Conservation (phyloP, 768 basidiomycete genomes). For the Hydnomerulius pinastri region DNA sequence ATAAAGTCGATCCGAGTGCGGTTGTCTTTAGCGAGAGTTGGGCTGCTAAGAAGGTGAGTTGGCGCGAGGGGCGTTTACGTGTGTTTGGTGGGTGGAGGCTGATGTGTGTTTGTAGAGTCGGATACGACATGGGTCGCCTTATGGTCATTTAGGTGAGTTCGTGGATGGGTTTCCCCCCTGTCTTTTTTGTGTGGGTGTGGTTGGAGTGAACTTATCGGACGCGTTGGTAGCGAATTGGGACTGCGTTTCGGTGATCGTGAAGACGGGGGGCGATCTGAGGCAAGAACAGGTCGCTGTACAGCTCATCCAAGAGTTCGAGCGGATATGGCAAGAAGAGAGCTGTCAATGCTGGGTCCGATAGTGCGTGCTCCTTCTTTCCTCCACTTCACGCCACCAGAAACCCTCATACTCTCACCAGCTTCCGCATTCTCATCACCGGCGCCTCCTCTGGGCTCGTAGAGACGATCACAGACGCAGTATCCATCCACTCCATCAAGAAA, state of each 20-base stretch:
- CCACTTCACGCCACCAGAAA: not conserved
- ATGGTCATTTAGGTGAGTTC: conserved; percentile 87
- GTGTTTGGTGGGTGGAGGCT: conserved; percentile 1
- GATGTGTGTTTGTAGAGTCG: conserved; percentile 54
- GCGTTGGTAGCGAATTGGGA: conserved; percentile 67
- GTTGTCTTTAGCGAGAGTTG: conserved; percentile 96
- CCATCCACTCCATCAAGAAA: conserved; percentile 99
- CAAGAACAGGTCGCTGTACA: conserved; percentile 98
- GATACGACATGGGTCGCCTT: conserved; percentile 91
- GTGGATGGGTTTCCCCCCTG: conserved; percentile 13
- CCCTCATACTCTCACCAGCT: conserved; percentile 48
- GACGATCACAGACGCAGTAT: conserved; percentile 97
- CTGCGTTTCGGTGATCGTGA: conserved; percentile 96
- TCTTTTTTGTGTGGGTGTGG: conserved; percentile 9
- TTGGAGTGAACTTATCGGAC: not conserved
- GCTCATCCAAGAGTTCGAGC: conserved; percentile 88
- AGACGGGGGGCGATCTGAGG: conserved; percentile 93
- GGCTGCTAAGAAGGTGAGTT: conserved; percentile 82
- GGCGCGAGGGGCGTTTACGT: not conserved
- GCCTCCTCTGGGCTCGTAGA: conserved; percentile 93
- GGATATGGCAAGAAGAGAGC: conserved; percentile 94
- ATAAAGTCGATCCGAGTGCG: conserved; percentile 94
- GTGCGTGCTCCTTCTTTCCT: conserved; percentile 42
- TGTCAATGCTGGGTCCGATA: conserved; percentile 94
- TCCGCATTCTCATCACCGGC: conserved; percentile 94